Percentiles rank a stretch among this genome's conserved stretches.
Evolutionary conservation across 2,329 filamentous ascomycete genomes (phyloP).

Genomic region (Fusarium nelsonii): DNA sequence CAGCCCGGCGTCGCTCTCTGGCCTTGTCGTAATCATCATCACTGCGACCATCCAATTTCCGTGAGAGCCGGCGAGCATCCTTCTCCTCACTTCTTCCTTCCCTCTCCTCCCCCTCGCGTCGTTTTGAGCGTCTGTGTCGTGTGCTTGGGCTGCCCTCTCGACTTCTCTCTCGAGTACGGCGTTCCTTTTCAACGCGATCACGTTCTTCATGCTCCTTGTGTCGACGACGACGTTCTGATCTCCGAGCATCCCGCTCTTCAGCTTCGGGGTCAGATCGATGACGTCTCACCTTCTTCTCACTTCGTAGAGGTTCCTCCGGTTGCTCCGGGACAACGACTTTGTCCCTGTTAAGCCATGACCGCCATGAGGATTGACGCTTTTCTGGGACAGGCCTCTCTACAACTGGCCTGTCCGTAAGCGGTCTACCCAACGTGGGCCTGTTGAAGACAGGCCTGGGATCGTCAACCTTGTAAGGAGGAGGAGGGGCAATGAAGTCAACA

Average conservation of each 20-base stretch:
- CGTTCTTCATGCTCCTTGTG: conserved; percentile 25
- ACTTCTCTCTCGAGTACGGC: conserved; percentile 22
- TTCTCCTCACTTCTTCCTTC: conserved; percentile 13
- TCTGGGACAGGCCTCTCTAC: conserved; percentile 29
- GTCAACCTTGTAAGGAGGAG: conserved; percentile 31
- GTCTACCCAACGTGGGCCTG: conserved; percentile 29
- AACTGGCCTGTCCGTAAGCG: conserved; percentile 27
- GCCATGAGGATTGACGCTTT: conserved; percentile 33
- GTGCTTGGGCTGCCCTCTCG: conserved; percentile 16
- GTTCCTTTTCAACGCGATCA: conserved; percentile 14
- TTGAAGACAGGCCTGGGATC: conserved; percentile 20
- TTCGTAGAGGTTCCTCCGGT: conserved; percentile 16
- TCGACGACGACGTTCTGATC: conserved; percentile 26
- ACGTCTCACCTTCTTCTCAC: conserved; percentile 14
- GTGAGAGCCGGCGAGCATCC: conserved; percentile 24
- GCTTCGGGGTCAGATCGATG: conserved; percentile 17
- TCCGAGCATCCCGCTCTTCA: conserved; percentile 25
- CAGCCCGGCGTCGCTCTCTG: conserved; percentile 12
- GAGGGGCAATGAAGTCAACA: conserved; percentile 24
- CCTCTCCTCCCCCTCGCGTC: conserved; percentile 20
- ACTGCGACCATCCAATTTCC: conserved; percentile 5
- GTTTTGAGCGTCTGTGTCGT: conserved; percentile 20
- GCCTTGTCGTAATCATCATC: conserved; percentile 19
- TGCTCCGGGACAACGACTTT: conserved; percentile 18
- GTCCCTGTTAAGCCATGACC: conserved; percentile 26